These are phyloP conservation scores for Fraxinus greggii DNA, from an alignment of 305 asterid genomes.

Conservation along the genomic window DNA sequence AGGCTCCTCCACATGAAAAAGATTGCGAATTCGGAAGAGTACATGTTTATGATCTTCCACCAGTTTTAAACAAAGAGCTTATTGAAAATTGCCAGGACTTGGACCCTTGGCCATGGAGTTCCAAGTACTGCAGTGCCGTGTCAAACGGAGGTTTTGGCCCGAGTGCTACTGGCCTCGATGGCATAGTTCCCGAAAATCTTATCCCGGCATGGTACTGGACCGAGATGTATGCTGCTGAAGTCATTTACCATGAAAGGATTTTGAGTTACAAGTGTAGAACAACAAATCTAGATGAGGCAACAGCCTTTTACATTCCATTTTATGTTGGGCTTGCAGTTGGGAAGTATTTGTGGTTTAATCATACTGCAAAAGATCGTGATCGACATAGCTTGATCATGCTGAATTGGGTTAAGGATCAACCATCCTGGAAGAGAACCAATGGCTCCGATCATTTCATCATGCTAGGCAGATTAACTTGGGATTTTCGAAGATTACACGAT, in stretches of 20 bases:
- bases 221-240: conserved; percentile 63
- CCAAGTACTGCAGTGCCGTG: conserved; percentile 49
- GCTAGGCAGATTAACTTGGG: conserved; percentile 72
- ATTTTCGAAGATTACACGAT: conserved; percentile 50
- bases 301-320: conserved; percentile 63
- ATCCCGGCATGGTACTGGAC: conserved; percentile 67
- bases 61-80: conserved; percentile 53
- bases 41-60: conserved; percentile 53
- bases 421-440: conserved; percentile 40
- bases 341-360: conserved; percentile 43
- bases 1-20: conserved; percentile 8
- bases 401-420: conserved; percentile 49
- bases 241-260: conserved; percentile 50
- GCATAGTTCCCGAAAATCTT: conserved; percentile 37
- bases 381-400: conserved; percentile 44
- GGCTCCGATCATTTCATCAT: conserved; percentile 73
- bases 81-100: conserved; percentile 45
- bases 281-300: conserved; percentile 29
- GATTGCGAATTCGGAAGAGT: conserved; percentile 42
- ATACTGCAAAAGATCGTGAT: conserved; percentile 51
- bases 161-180: conserved; percentile 41
- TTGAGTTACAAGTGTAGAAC: conserved; percentile 44
- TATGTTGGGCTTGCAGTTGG: conserved; percentile 67
- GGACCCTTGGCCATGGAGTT: conserved; percentile 65
- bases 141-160: conserved; percentile 59